Base-by-base conservation (phyloP, 2,329 filamentous ascomycete genomes). In the Hymenoscyphus fructigenus region DNA sequence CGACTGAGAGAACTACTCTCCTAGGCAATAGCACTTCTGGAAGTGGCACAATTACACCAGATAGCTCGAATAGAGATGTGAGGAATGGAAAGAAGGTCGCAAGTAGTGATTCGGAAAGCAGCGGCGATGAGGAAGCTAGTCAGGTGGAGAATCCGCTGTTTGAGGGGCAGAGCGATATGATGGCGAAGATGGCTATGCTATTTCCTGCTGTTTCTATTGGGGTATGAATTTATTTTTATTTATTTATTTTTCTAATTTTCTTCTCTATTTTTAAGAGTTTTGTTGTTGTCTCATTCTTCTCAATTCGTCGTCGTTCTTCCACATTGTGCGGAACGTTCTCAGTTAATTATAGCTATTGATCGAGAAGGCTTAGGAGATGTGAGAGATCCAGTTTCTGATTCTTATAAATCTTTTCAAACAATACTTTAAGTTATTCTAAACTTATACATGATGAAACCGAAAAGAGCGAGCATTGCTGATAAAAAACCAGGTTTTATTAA, bases 401-500 rank as follows among this genome's bases (percentile, higher is more conserved):
- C 20, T 50, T n/a, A 4, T 5, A 1, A 50, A 50, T 14, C 44
- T 23, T 14, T 17, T 50, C 12, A 5, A n/a, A 5, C 5, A 23
- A 50, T 50, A 5, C 1, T 9, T 17, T 38, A 32, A 5, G 59
- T 14, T 38, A 12, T 17, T 15, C 28, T 34, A 34, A 9, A 9
- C 6, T 34, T 14, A 20, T 57, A n/a, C n/a, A n/a, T n/a, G n/a
- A n/a, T n/a, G n/a, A n/a, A n/a, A n/a, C n/a, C n/a, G n/a, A n/a
- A n/a, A n/a, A n/a, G n/a, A n/a, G n/a, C n/a, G n/a, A n/a, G n/a
- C n/a, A n/a, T n/a, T n/a, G n/a, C n/a, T n/a, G n/a, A n/a, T n/a
- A n/a, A n/a, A 12, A 7, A 3, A 53, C 50, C 72, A 90, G 88
- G 79, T 93, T 50, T 91, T 91, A 73, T 81, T 94, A 7, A 84